Percentiles rank a stretch among this genome's conserved stretches.
Conservation (phyloP, 768 basidiomycete genomes). For the Paxillus rubicundulus region DNA sequence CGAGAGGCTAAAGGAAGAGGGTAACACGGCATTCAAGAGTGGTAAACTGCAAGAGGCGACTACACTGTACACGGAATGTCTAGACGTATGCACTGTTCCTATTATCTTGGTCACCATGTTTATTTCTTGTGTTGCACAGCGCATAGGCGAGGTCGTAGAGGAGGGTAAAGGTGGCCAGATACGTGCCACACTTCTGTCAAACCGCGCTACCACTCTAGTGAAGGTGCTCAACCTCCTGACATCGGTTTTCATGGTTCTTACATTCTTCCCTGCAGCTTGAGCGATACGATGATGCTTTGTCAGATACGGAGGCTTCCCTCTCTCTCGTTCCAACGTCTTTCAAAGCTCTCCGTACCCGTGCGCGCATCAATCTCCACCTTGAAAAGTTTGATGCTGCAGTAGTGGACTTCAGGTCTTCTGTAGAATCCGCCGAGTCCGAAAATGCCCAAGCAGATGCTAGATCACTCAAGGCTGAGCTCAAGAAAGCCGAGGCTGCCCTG, state of each 20-base stretch:
- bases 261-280: constrained; percentile 46
- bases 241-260: constrained; percentile 1
- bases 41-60: constrained; percentile 60
- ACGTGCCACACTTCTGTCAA: constrained; percentile 75
- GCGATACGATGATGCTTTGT: constrained; percentile 63
- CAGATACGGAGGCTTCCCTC: constrained; percentile 70
- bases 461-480: constrained; percentile 61
- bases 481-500: constrained; percentile 76
- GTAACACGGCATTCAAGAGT: constrained; percentile 71
- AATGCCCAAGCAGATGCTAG: constrained; percentile 62
- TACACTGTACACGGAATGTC: constrained; percentile 64
- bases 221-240: constrained; percentile 46
- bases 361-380: constrained; percentile 70
- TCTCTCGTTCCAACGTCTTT: constrained; percentile 61
- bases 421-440: constrained; percentile 68
- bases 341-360: constrained; percentile 86
- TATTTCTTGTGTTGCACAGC: constrained; percentile 35
- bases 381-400: constrained; percentile 73
- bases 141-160: constrained; percentile 62
- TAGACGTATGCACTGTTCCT: constrained; percentile 48
- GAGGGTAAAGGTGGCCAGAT: constrained; percentile 81
- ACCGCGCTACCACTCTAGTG: constrained; percentile 77
- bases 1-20: constrained; percentile 82
- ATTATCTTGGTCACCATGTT: neutral
- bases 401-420: constrained; percentile 75